These are phyloP conservation scores for Naganishia antarctica DNA, from an alignment of 768 basidiomycete genomes.

Conservation along the genomic window DNA sequence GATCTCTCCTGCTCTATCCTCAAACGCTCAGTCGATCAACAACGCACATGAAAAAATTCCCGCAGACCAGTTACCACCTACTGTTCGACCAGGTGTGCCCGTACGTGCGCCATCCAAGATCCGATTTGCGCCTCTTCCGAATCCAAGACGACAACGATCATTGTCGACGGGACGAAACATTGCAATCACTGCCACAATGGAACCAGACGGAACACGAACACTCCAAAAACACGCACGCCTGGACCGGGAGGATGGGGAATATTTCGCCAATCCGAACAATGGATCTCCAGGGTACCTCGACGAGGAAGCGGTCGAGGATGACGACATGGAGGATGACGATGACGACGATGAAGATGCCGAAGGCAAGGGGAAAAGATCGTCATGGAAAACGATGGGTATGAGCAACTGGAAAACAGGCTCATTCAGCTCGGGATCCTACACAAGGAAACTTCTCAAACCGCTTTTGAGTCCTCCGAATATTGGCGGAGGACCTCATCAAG, in stretches of 20 bases:
- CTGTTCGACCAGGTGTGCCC: constrained; percentile 6
- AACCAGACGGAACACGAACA: constrained; percentile 31
- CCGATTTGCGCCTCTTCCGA: constrained; percentile 79
- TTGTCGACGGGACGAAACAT: constrained; percentile 44
- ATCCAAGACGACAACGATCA: constrained; percentile 58
- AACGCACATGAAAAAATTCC: constrained; percentile 14
- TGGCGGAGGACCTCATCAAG: neutral
- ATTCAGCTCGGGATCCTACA: constrained; percentile 28
- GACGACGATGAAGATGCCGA: constrained; percentile 33
- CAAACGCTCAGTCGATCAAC: constrained; percentile 7
- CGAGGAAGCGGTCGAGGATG: constrained; percentile 25
- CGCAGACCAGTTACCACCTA: constrained; percentile 8
- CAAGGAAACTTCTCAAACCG: constrained; percentile 51
- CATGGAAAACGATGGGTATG: constrained; percentile 37
- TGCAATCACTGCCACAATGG: constrained; percentile 32
- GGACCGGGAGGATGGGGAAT: neutral
- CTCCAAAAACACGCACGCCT: constrained; percentile 27
- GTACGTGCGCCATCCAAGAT: constrained; percentile 51
- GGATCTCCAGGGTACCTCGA: neutral
- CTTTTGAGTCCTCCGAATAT: constrained; percentile 2
- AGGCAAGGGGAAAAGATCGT: constrained; percentile 31
- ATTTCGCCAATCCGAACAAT: neutral
- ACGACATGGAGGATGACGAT: constrained; percentile 29
- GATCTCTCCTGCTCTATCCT: constrained; percentile 2
- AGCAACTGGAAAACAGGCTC: constrained; percentile 17